Conservation (phyloP, 768 basidiomycete species). For the Fomitopsis pulvina region DNA sequence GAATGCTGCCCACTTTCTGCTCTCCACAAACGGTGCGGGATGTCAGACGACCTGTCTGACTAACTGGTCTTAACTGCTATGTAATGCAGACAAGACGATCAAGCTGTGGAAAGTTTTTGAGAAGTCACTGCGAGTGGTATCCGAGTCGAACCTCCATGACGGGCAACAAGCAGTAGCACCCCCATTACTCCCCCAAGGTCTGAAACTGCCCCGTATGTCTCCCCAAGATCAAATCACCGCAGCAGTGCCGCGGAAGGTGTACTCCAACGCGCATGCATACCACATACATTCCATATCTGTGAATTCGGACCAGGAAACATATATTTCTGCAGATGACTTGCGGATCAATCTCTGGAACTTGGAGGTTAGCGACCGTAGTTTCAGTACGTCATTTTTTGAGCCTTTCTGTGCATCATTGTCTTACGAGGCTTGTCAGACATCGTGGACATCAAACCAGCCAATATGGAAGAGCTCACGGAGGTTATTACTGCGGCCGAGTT, state of each 20-base stretch:
- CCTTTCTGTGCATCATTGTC: not conserved
- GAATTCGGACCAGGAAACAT: constrained; percentile 99
- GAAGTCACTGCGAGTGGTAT: constrained; percentile 91
- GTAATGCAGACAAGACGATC: constrained; percentile 88
- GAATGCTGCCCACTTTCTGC: constrained; percentile 93
- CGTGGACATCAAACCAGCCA: constrained; percentile 98
- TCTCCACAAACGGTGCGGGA: constrained; percentile 91
- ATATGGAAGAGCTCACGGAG: constrained; percentile 99
- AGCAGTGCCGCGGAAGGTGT: constrained; percentile 96
- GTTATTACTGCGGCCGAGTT: constrained; percentile 99
- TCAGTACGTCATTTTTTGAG: constrained; percentile 60
- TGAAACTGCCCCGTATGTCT: constrained; percentile 86
- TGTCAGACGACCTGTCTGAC: constrained; percentile 1
- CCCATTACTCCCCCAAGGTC: constrained; percentile 48
- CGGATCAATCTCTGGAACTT: constrained; percentile 98
- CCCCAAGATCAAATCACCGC: constrained; percentile 98
- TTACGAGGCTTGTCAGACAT: constrained; percentile 57
- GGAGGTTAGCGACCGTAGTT: constrained; percentile 97
- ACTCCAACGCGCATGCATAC: constrained; percentile 98
- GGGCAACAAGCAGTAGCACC: constrained; percentile 65
- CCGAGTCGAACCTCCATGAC: constrained; percentile 91
- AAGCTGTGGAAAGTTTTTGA: constrained; percentile 99
- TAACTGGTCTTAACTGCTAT: not conserved
- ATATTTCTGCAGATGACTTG: constrained; percentile 98
- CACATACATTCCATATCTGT: constrained; percentile 99